phyloP scores from a whole-genome alignment of 2,329 filamentous ascomycete species.

The Pseudocercospora cruenta region DNA sequence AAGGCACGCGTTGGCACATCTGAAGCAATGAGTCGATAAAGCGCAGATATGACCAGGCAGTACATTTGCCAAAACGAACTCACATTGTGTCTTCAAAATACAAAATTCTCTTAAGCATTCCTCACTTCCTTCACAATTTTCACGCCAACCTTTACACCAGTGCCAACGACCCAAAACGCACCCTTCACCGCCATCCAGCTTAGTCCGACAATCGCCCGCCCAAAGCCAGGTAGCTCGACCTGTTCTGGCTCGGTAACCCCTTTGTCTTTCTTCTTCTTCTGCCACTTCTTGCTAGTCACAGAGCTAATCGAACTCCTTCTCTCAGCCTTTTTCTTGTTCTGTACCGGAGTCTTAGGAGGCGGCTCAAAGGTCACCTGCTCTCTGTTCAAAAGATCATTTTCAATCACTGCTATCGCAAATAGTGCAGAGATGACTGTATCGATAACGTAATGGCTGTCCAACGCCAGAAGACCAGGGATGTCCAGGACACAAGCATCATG shows the following conservation, averaged over 20 bases:
- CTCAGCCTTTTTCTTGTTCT: constrained; percentile 28
- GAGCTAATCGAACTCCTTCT: constrained; percentile 14
- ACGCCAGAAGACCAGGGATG: constrained; percentile 45
- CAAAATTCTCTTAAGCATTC: constrained; percentile 18
- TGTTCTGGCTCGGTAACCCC: constrained; percentile 35
- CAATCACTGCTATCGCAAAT: constrained; percentile 50
- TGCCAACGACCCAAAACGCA: constrained; percentile 46
- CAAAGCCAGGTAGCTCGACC: constrained; percentile 44
- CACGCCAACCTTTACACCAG: constrained; percentile 46
- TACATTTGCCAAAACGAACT: neutral
- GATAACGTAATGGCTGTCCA: constrained; percentile 51
- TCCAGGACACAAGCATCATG: constrained; percentile 49
- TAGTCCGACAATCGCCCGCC: constrained; percentile 44
- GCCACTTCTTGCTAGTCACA: constrained; percentile 16
- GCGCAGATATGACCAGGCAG: neutral
- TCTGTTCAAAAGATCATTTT: constrained; percentile 41
- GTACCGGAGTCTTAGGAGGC: constrained; percentile 32
- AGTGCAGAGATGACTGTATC: constrained; percentile 50
- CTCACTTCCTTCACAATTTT: constrained; percentile 43
- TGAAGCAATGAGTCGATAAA: neutral
- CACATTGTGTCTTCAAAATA: neutral
- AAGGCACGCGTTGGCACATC: neutral
- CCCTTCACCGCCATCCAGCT: constrained; percentile 48
- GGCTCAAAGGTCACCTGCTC: constrained; percentile 38
- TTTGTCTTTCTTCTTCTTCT: constrained; percentile 26